Conservation (phyloP, 2,329 filamentous ascomycete genomes). For the Intubia oerlemansii region DNA sequence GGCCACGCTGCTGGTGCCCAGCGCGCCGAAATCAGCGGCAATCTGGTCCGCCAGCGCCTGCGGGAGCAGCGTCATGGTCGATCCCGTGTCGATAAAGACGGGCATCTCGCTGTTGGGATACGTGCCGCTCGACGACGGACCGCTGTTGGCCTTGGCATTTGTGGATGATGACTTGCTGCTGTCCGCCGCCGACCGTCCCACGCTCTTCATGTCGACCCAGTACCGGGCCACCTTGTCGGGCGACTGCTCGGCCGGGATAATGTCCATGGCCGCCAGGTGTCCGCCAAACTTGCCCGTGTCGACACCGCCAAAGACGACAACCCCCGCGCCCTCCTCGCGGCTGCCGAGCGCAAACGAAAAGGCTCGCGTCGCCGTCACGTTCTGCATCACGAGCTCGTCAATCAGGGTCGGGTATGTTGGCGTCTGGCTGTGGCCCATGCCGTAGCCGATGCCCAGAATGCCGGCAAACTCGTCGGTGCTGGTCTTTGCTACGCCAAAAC, state of each 20-base stretch:
- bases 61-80: slow-evolving; percentile 46
- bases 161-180: too few species aligned
- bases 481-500: slow-evolving; percentile 42
- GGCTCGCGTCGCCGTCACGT: slow-evolving; percentile 35
- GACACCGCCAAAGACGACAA: slow-evolving; percentile 46
- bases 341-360: slow-evolving; percentile 46
- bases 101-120: slow-evolving; percentile 21
- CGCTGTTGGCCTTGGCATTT: background rate
- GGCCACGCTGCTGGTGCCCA: slow-evolving; percentile 1
- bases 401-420: slow-evolving; percentile 28
- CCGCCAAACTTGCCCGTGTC: slow-evolving; percentile 44
- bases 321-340: slow-evolving; percentile 35
- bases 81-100: slow-evolving; percentile 51
- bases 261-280: slow-evolving; percentile 34
- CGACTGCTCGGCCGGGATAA: slow-evolving; percentile 31
- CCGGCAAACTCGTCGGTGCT: slow-evolving; percentile 26
- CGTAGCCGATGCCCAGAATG: slow-evolving; percentile 59
- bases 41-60: slow-evolving; percentile 27
- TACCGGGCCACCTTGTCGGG: slow-evolving; percentile 31
- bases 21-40: slow-evolving; percentile 25
- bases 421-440: slow-evolving; percentile 22
- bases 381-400: slow-evolving; percentile 26
- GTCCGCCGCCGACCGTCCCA: slow-evolving; percentile 20
- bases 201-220: slow-evolving; percentile 26
- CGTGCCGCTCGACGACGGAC: slow-evolving; percentile 8